phyloP scores from a whole-genome alignment of 352 stramenopile genomes.

The Phytophthora citrophthora region DNA sequence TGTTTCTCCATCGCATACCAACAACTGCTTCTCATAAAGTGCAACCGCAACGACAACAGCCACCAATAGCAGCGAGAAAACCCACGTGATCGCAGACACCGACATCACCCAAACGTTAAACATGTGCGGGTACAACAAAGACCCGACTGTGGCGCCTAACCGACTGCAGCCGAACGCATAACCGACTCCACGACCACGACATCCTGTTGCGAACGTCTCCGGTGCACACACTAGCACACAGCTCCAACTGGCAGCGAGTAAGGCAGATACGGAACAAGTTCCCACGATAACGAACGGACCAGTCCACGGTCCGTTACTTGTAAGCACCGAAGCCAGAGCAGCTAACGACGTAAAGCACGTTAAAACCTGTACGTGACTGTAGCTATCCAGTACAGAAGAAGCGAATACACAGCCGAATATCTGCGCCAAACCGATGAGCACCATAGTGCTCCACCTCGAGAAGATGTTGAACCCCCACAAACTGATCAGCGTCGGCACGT shows the following conservation, averaged over 20 bases:
- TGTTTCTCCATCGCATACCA: too few relatives aligned
- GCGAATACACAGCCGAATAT: constrained; percentile 21
- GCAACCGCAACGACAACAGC: constrained; percentile 4
- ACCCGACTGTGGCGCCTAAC: constrained; percentile 10
- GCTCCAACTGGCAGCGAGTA: constrained; percentile 27
- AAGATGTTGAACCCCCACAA: constrained; percentile 37
- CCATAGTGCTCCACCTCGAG: constrained; percentile 17
- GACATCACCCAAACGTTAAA: constrained; percentile 33
- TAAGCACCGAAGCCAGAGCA: constrained; percentile 1
- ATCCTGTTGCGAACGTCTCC: constrained; percentile 7
- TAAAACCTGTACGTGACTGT: constrained; percentile 10
- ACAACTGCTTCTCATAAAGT: too few relatives aligned
- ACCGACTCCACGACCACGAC: constrained; percentile 23
- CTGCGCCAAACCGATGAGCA: constrained; percentile 15
- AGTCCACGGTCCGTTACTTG: constrained; percentile 23
- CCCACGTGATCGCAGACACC: constrained; percentile 24
- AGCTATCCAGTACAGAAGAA: constrained; percentile 14
- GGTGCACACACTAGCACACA: constrained; percentile 27
- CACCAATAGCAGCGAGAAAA: constrained; percentile 15
- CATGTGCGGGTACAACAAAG: constrained; percentile 32
- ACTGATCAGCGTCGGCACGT: constrained; percentile 35
- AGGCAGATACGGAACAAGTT: constrained; percentile 9
- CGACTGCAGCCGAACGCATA: constrained; percentile 29
- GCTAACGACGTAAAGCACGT: constrained; percentile 6
- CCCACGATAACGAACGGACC: constrained; percentile 11